Conservation (phyloP, 2,329 filamentous ascomycete genomes). For the Sporothrix mexicana region DNA sequence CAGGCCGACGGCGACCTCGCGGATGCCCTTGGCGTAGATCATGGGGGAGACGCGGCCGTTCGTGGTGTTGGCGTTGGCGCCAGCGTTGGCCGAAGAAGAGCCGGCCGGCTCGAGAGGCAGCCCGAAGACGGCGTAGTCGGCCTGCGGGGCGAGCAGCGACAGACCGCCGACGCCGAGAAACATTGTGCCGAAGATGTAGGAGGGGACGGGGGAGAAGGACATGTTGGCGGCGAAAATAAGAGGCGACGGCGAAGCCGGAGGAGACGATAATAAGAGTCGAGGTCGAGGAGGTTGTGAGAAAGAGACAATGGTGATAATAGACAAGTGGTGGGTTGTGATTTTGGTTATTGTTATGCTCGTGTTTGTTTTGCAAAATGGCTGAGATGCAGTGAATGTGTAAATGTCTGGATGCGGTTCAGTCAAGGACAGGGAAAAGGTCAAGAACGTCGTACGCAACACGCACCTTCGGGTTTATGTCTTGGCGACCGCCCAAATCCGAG, state of each 20-base stretch:
- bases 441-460: neutral
- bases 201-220: slow-evolving; percentile 14
- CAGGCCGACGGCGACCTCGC: slow-evolving; percentile 21
- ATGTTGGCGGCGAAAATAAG: neutral
- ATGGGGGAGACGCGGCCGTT: slow-evolving; percentile 13
- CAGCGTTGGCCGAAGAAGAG: neutral
- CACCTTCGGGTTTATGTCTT: slow-evolving; percentile 5
- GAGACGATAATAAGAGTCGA: too few relatives aligned
- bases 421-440: too few relatives aligned
- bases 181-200: slow-evolving; percentile 20
- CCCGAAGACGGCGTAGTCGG: slow-evolving; percentile 25
- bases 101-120: slow-evolving; percentile 24
- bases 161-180: slow-evolving; percentile 18
- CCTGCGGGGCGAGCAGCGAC: neutral
- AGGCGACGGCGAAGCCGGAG: too few relatives aligned
- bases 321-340: too few relatives aligned
- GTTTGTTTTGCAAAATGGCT: neutral
- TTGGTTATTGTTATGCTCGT: neutral
- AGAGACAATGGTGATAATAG: too few relatives aligned
- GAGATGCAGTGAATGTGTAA: too few relatives aligned
- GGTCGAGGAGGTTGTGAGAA: too few relatives aligned
- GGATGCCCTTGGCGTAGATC: slow-evolving; percentile 21
- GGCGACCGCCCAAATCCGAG: slow-evolving; percentile 9
- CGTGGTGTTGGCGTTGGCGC: neutral
- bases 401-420: too few relatives aligned